A percentile compares a stretch with the other conserved stretches of the same genome.
Conservation (phyloP, 371 early-diverging fungal genomes). For the Actinomortierella wolfii region DNA sequence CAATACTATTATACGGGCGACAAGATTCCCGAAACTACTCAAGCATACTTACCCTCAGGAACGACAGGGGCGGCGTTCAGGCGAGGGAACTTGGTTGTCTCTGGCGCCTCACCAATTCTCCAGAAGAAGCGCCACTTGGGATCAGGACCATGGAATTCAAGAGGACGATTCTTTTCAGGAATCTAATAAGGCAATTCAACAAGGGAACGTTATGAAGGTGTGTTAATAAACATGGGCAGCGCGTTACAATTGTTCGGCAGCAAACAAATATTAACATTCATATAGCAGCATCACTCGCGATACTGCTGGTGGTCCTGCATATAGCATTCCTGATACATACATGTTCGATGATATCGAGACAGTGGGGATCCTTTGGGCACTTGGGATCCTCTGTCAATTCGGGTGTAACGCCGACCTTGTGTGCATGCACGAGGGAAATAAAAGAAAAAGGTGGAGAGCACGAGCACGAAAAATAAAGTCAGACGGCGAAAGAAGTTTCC, state of each 20-base stretch:
- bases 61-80: constrained; percentile 67
- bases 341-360: constrained; percentile 55
- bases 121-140: constrained; percentile 78
- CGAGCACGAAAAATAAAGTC: neutral
- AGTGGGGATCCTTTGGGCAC: constrained; percentile 64
- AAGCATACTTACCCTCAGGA: constrained; percentile 50
- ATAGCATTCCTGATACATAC: too few relatives aligned
- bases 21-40: too few relatives aligned
- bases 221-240: too few relatives aligned
- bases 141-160: constrained; percentile 54
- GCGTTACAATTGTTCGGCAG: too few relatives aligned
- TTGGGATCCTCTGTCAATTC: constrained; percentile 67
- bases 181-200: constrained; percentile 38
- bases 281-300: too few relatives aligned
- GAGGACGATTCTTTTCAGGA: constrained; percentile 48
- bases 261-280: too few relatives aligned
- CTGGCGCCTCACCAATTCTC: constrained; percentile 56
- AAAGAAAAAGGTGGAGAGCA: neutral
- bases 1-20: too few relatives aligned
- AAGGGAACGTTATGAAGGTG: too few relatives aligned
- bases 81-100: constrained; percentile 56
- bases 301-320: too few relatives aligned
- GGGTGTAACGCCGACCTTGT: constrained; percentile 69
- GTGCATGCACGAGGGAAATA: constrained; percentile 2
- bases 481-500: neutral